Conservation (phyloP, 352 stramenopile species). For the Aphanomyces cochlioides region DNA sequence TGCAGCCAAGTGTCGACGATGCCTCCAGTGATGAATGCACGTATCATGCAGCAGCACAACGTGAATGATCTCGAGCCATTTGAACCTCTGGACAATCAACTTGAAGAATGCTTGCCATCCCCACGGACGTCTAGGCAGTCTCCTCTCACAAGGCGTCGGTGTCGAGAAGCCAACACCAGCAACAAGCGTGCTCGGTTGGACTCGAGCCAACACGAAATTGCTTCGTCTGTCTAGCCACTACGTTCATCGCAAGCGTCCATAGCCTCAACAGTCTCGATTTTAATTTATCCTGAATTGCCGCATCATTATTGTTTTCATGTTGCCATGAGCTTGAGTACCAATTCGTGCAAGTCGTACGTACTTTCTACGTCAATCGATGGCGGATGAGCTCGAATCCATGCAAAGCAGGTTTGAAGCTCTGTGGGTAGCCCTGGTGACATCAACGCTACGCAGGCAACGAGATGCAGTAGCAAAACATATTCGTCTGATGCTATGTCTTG, state of each 20-base stretch:
- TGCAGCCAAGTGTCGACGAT: constrained; percentile 42
- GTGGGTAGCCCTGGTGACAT: constrained; percentile 48
- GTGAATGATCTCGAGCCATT: constrained; percentile 14
- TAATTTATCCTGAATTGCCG: constrained; percentile 29
- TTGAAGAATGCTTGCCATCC: constrained; percentile 14
- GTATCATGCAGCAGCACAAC: constrained; percentile 55
- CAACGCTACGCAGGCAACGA: constrained; percentile 63
- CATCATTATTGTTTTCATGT: neutral
- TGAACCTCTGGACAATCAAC: constrained; percentile 7
- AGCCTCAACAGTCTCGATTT: constrained; percentile 22
- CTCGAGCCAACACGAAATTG: constrained; percentile 2
- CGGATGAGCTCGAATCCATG: constrained; percentile 57
- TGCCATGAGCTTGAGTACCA: constrained; percentile 36
- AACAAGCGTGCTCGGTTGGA: constrained; percentile 22
- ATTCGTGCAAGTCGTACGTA: constrained; percentile 61
- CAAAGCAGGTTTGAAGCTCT: constrained; percentile 32
- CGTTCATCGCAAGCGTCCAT: neutral
- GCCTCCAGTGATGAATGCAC: constrained; percentile 73
- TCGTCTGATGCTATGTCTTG: constrained; percentile 36
- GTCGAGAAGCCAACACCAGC: constrained; percentile 19
- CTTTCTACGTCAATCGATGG: constrained; percentile 51
- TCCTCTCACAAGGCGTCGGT: constrained; percentile 11
- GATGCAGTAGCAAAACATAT: constrained; percentile 75
- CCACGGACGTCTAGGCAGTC: constrained; percentile 4
- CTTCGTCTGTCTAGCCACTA: constrained; percentile 20